phyloP scores from a whole-genome alignment of 2,329 filamentous ascomycete species.

The Cryoendolithus antarcticus region DNA sequence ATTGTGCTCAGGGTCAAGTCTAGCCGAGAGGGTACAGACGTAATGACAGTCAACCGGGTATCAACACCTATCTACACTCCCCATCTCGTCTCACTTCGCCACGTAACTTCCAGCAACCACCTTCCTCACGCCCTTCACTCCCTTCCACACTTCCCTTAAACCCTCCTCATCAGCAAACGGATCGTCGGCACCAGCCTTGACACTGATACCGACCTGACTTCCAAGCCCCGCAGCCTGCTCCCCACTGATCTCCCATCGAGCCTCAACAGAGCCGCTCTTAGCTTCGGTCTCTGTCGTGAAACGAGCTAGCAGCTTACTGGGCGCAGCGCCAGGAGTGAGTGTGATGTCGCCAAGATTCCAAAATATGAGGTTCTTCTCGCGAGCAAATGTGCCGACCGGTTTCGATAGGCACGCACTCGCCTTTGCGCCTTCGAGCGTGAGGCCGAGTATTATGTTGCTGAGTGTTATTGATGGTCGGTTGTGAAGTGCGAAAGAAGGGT shows the following conservation, averaged over 20 bases:
- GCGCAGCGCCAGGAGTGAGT: conserved; percentile 42
- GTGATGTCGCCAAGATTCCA: conserved; percentile 71
- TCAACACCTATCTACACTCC: too few species aligned
- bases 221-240: conserved; percentile 37
- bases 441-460: conserved; percentile 63
- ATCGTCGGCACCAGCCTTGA: conserved; percentile 38
- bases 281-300: conserved; percentile 63
- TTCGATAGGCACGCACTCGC: conserved; percentile 63
- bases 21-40: too few species aligned
- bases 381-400: conserved; percentile 64
- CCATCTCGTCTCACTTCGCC: conserved; percentile 1
- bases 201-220: conserved; percentile 50
- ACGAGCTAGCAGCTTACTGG: conserved; percentile 69
- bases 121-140: conserved; percentile 54
- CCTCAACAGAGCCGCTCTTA: conserved; percentile 66
- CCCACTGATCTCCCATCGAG: conserved; percentile 60
- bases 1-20: not conserved
- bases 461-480: conserved; percentile 39
- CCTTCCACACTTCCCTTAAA: conserved; percentile 44
- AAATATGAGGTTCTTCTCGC: conserved; percentile 64
- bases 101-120: conserved; percentile 62
- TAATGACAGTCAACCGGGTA: too few species aligned
- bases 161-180: conserved; percentile 57
- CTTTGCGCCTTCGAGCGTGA: conserved; percentile 54
- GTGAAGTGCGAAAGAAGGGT: conserved; percentile 51